These are phyloP conservation scores for Colletotrichum paranaense DNA, from an alignment of 2,329 filamentous ascomycete genomes.

Conservation along the genomic window DNA sequence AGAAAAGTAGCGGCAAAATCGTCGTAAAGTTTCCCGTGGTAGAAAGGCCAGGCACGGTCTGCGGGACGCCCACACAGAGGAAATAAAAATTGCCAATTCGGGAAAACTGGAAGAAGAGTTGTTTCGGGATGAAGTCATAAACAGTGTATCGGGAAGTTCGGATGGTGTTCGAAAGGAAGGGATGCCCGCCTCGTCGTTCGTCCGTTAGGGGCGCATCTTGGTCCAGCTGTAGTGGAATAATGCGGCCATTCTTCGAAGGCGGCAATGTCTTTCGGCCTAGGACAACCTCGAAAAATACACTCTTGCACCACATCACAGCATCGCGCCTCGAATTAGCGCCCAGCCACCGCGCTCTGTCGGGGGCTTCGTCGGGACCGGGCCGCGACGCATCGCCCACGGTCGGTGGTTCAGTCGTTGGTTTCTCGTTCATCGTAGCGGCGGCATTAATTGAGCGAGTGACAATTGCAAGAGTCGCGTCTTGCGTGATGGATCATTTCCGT, in stretches of 20 bases:
- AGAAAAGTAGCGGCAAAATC: constrained; percentile 78
- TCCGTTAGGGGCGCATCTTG: constrained; percentile 57
- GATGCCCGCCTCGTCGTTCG: constrained; percentile 56
- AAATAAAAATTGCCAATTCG: constrained; percentile 91
- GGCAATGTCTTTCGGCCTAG: constrained; percentile 75
- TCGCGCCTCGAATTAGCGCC: neutral
- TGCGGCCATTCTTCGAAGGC: constrained; percentile 77
- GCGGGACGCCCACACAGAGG: constrained; percentile 83
- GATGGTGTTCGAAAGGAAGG: constrained; percentile 72
- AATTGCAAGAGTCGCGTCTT: neutral
- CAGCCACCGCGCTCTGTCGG: neutral
- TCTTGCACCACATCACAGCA: constrained; percentile 40
- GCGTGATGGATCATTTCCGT: neutral
- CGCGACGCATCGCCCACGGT: neutral
- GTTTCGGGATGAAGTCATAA: constrained; percentile 87
- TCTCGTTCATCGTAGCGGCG: constrained; percentile 15
- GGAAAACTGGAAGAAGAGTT: constrained; percentile 86
- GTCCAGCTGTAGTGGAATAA: constrained; percentile 55
- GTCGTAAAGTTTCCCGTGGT: constrained; percentile 82
- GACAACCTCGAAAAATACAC: constrained; percentile 58
- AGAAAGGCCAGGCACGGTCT: constrained; percentile 81
- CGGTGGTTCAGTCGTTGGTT: neutral
- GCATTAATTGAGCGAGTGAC: constrained; percentile 18
- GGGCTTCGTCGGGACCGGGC: neutral
- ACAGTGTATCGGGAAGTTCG: constrained; percentile 86